These are phyloP conservation scores for Echeveria elegans DNA, from an alignment of 164 flowering plant species.

Conservation along the genomic window DNA sequence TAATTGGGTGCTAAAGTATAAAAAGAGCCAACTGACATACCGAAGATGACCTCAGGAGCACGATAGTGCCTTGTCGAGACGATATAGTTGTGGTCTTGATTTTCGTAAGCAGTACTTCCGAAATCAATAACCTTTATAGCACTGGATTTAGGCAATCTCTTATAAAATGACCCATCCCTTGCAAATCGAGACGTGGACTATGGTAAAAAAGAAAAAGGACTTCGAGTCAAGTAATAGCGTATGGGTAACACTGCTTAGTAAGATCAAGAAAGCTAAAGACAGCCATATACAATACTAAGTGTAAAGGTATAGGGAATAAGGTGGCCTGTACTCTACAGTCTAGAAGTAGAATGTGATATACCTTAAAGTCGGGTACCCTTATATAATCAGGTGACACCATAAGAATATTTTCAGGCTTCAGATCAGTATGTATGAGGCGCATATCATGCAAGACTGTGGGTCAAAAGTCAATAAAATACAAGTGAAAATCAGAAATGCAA, in stretches of 20 bases:
- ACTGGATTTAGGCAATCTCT: constrained; percentile 76
- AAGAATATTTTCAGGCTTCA: constrained; percentile 40
- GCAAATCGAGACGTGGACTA: constrained; percentile 18
- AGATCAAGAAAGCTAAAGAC: background rate
- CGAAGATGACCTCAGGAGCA: constrained; percentile 74
- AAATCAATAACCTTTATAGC: constrained; percentile 93
- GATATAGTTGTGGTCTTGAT: constrained; percentile 79
- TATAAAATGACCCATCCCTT: constrained; percentile 31
- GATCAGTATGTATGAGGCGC: constrained; percentile 37
- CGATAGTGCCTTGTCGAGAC: constrained; percentile 75
- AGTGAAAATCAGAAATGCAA: background rate
- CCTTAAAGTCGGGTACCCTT: constrained; percentile 35
- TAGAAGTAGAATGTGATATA: constrained; percentile 8
- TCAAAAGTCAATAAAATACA: constrained; percentile 1
- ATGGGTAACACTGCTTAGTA: background rate
- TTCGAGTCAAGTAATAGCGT: background rate
- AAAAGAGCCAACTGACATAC: constrained; percentile 23
- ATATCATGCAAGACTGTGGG: constrained; percentile 42
- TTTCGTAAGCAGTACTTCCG: constrained; percentile 85
- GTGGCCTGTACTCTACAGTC: background rate
- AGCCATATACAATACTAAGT: background rate
- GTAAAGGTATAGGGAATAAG: background rate
- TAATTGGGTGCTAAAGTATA: background rate
- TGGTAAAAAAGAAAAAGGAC: background rate
- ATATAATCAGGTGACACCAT: constrained; percentile 35